These are phyloP conservation scores for Aspergillaceae sp. DNA, from an alignment of 2,329 filamentous ascomycete species.

Conservation along the genomic window DNA sequence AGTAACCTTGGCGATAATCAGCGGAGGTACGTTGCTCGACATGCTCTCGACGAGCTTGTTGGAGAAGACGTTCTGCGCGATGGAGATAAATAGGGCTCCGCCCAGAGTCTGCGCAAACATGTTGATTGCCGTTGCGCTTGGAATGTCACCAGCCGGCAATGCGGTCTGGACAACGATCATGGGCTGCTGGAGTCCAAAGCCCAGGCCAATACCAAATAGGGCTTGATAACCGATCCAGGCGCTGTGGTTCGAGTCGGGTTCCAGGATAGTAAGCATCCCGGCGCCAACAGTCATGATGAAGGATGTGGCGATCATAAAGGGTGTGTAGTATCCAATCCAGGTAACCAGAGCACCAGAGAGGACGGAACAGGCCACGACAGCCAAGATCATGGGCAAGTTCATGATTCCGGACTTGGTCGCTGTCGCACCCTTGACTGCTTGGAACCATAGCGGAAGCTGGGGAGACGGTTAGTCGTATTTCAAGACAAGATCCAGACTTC, in stretches of 20 bases:
- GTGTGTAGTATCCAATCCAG: slow-evolving; percentile 31
- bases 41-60: slow-evolving; percentile 25
- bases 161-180: slow-evolving; percentile 29
- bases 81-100: slow-evolving; percentile 30
- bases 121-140: slow-evolving; percentile 27
- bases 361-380: slow-evolving; percentile 23
- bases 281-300: slow-evolving; percentile 26
- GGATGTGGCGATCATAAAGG: slow-evolving; percentile 29
- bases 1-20: slow-evolving; percentile 21
- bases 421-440: slow-evolving; percentile 28
- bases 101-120: slow-evolving; percentile 32
- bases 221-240: slow-evolving; percentile 35
- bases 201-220: slow-evolving; percentile 28
- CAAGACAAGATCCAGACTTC: too few species aligned
- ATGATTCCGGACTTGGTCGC: slow-evolving; percentile 32
- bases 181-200: slow-evolving; percentile 29
- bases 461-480: background rate
- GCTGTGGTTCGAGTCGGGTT: slow-evolving; percentile 20
- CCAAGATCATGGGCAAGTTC: slow-evolving; percentile 28
- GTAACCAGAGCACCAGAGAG: slow-evolving; percentile 24
- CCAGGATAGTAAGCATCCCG: slow-evolving; percentile 29
- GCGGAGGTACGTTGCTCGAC: slow-evolving; percentile 12
- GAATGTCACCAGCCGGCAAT: slow-evolving; percentile 23
- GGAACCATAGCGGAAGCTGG: slow-evolving; percentile 39
- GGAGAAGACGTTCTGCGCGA: slow-evolving; percentile 32